phyloP scores from a whole-genome alignment of 2,329 filamentous ascomycete genomes.

The Ophiostoma montium region DNA sequence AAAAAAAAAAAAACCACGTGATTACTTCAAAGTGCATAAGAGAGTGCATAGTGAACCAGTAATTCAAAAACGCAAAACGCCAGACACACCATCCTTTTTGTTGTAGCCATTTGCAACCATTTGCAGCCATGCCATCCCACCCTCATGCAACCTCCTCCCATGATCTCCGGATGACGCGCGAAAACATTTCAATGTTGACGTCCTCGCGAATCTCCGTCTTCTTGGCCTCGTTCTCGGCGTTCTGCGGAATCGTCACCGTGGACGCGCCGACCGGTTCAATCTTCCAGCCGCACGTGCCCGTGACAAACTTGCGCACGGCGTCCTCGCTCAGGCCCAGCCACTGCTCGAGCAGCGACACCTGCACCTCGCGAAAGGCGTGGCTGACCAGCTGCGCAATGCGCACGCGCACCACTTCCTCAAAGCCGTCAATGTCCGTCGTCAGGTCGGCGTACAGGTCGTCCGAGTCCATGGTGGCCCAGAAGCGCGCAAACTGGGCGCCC shows the following conservation, averaged over 20 bases:
- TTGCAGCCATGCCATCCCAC: too few species aligned
- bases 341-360: constrained; percentile 51
- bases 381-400: constrained; percentile 80
- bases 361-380: constrained; percentile 63
- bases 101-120: too few species aligned
- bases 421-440: constrained; percentile 84
- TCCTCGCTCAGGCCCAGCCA: constrained; percentile 59
- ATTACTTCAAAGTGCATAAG: too few species aligned
- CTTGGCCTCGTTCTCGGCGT: constrained; percentile 96
- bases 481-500: constrained; percentile 75
- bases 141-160: constrained; percentile 64
- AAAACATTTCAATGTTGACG: constrained; percentile 79
- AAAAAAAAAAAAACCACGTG: too few species aligned
- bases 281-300: constrained; percentile 76
- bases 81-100: too few species aligned
- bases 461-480: constrained; percentile 85
- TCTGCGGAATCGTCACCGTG: constrained; percentile 64
- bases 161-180: constrained; percentile 64
- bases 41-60: too few species aligned
- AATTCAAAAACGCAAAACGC: too few species aligned
- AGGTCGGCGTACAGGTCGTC: constrained; percentile 95
- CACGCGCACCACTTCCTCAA: constrained; percentile 85
- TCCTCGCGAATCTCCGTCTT: constrained; percentile 92
- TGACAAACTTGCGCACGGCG: constrained; percentile 63
- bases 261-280: constrained; percentile 45